A percentile compares a stretch with the other conserved stretches of the same genome.
phyloP scores from a whole-genome alignment of 768 basidiomycete species.

The Plicaturopsis crispa region DNA sequence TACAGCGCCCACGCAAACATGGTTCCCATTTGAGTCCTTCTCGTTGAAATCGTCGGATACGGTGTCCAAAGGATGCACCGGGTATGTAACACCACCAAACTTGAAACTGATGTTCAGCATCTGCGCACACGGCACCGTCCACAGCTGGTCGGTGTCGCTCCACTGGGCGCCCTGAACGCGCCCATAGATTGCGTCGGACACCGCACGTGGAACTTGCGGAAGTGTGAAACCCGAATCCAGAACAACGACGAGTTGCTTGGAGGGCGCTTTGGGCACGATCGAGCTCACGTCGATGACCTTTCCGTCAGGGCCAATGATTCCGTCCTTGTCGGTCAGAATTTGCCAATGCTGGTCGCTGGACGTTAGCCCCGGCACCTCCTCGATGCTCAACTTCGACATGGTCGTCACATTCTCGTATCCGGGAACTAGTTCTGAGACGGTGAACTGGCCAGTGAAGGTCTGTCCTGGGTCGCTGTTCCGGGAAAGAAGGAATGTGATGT shows the following conservation, averaged over 20 bases:
- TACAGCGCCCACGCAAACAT: conserved; percentile 63
- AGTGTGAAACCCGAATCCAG: conserved; percentile 21
- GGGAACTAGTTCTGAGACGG: conserved; percentile 56
- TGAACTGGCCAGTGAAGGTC: conserved; percentile 56
- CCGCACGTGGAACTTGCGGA: conserved; percentile 65
- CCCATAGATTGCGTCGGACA: conserved; percentile 77
- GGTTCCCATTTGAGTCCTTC: conserved; percentile 35
- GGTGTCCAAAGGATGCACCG: conserved; percentile 68
- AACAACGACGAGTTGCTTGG: conserved; percentile 60
- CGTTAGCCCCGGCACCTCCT: conserved; percentile 53
- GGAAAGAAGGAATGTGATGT: conserved; percentile 61
- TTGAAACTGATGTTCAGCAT: conserved; percentile 63
- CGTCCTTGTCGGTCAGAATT: conserved; percentile 56
- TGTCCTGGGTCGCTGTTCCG: conserved; percentile 44
- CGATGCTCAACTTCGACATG: conserved; percentile 60
- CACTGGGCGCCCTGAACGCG: conserved; percentile 68
- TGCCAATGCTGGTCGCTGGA: conserved; percentile 74
- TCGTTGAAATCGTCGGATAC: conserved; percentile 51
- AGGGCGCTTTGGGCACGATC: conserved; percentile 61
- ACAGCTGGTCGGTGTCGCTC: conserved; percentile 44
- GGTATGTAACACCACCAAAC: conserved; percentile 62
- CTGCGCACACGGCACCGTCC: conserved; percentile 73
- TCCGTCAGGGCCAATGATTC: conserved; percentile 75
- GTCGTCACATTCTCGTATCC: conserved; percentile 53
- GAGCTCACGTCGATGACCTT: conserved; percentile 50